These are phyloP conservation scores for Xerocomus amazonicus DNA, from an alignment of 1,284 basidiomycete genomes.

Conservation along the genomic window DNA sequence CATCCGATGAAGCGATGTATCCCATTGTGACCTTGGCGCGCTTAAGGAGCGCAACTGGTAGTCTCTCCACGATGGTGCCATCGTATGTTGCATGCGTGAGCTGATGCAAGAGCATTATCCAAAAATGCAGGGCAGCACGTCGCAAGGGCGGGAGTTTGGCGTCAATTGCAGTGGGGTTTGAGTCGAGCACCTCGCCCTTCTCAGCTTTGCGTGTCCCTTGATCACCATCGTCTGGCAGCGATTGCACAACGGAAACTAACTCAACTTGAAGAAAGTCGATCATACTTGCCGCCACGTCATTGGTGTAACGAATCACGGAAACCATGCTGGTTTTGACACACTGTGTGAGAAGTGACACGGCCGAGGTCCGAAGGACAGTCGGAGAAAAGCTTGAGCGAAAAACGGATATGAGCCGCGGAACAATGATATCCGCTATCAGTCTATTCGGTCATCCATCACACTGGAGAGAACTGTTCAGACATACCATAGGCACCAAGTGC, in stretches of 20 bases:
- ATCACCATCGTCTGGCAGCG: slow-evolving; percentile 11
- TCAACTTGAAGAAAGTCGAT: slow-evolving; percentile 81
- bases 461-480: slow-evolving; percentile 20
- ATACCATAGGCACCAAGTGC: slow-evolving; percentile 68
- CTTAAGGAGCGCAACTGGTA: slow-evolving; percentile 41
- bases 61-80: slow-evolving; percentile 18
- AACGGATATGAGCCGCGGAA: slow-evolving; percentile 64
- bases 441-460: slow-evolving; percentile 4
- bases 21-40: slow-evolving; percentile 62
- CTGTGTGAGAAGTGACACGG: slow-evolving; percentile 77
- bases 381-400: slow-evolving; percentile 61
- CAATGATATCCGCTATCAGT: slow-evolving; percentile 58
- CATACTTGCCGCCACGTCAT: slow-evolving; percentile 63
- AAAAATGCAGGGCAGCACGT: slow-evolving; percentile 78
- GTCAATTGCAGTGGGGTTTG: slow-evolving; percentile 56
- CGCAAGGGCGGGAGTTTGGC: slow-evolving; percentile 76
- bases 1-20: slow-evolving; percentile 73
- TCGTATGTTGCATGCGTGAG: slow-evolving; percentile 49
- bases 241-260: slow-evolving; percentile 37
- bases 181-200: slow-evolving; percentile 20
- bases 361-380: slow-evolving; percentile 73
- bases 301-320: slow-evolving; percentile 60
- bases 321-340: slow-evolving; percentile 63
- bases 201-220: slow-evolving; percentile 14
- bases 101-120: slow-evolving; percentile 61